Conservation (phyloP, 148 eudicot species). For the Vaccinium myrtillus region DNA sequence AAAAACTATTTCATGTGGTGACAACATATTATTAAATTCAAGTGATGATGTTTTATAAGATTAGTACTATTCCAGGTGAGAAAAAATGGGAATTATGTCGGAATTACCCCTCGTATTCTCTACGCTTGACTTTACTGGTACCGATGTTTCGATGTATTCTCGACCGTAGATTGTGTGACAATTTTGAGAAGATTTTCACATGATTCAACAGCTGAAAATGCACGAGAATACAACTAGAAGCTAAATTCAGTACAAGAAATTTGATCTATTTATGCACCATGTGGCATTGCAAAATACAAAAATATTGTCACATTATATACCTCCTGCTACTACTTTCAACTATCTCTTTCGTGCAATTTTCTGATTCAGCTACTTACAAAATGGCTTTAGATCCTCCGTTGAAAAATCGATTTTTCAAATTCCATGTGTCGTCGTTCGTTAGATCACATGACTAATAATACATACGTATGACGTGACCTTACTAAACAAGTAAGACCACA, state of each 20-base stretch:
- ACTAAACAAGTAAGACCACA: too few relatives aligned
- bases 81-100: background rate
- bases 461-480: too few relatives aligned
- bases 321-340: background rate
- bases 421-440: too few relatives aligned
- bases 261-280: too few relatives aligned
- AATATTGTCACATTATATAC: background rate
- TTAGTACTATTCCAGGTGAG: background rate
- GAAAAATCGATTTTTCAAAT: too few relatives aligned
- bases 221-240: background rate
- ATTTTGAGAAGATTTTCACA: background rate
- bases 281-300: too few relatives aligned
- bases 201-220: background rate
- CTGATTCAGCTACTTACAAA: too few relatives aligned
- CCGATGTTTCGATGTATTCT: background rate
- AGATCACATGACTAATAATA: too few relatives aligned
- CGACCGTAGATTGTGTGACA: background rate
- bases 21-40: background rate
- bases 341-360: too few relatives aligned
- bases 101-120: background rate
- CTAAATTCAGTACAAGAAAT: too few relatives aligned
- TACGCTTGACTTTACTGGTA: background rate
- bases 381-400: too few relatives aligned
- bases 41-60: background rate
- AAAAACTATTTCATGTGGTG: background rate